Evolutionary conservation across 2,329 filamentous ascomycete species (phyloP), one percentile per base, ranked within the genome.

Genomic region (Alternaria ethzedia): DNA sequence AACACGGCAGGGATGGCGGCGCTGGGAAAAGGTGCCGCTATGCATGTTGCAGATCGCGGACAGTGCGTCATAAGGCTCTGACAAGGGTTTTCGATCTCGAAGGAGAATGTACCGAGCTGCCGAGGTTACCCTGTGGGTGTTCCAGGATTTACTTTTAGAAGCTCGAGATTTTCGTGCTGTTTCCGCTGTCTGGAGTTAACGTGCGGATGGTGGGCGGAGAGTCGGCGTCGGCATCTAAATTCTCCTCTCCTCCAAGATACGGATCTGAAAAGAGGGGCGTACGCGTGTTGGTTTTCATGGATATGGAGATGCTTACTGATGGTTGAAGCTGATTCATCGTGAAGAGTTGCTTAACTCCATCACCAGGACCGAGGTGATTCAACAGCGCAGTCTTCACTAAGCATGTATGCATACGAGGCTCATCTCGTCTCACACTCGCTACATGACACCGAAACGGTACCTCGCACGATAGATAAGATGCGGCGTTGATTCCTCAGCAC

Each of bases 31-130:
- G 23, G 25, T 44, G 50, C 49, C 41, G 47, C 43, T 45, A 44
- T 41, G 30, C 47, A 26, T 46, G 54, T 54, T 46, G 51, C 57
- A 59, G 61, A 63, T 63, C 61, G 30, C 55, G 52, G 25, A 44
- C 61, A 47, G 57, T 60, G 61, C 57, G 36, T 60, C 57, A 60
- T 60, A 51, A 32, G 43, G 36, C 30, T 30, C 32, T 41, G 26
- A 15, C 30, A 28, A 28, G 30, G 49, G 49, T 36, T 52, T 7
- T 36, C 8, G 13, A 36, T 52, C 6, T 52, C 49, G 28, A 52
- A 52, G 13, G 8, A 52, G 30, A 52, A 36, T 52, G 30, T 25
- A 41, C 56, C 57, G 57, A 63, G 52, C 32, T 60, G 36, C 61
- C 57, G 57, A 60, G 57, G 61, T 44, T 32, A 23, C 47, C 46